Conservation (phyloP, 2,329 filamentous ascomycete species). For the Lomentospora prolificans region DNA sequence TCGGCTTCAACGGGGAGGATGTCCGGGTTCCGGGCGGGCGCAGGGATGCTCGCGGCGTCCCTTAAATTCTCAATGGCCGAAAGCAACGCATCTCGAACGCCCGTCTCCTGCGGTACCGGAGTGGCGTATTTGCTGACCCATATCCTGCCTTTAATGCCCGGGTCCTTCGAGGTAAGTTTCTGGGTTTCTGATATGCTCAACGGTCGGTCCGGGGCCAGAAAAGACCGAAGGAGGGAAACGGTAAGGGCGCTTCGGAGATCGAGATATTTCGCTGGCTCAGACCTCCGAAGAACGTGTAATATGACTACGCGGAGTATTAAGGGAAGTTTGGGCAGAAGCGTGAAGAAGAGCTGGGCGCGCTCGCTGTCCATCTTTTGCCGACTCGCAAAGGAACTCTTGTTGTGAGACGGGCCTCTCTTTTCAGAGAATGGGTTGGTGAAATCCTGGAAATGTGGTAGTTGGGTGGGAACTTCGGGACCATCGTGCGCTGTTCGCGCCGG, state of each 20-base stretch:
- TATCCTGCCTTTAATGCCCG: constrained; percentile 64
- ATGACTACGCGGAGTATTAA: constrained; percentile 52
- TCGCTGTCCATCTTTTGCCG: constrained; percentile 2
- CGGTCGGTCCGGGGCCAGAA: constrained; percentile 33
- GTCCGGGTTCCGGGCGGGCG: constrained; percentile 23
- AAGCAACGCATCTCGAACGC: constrained; percentile 47
- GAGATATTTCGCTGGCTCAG: constrained; percentile 64
- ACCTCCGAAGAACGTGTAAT: constrained; percentile 55
- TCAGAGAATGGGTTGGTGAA: not conserved
- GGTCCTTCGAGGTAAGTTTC: constrained; percentile 48
- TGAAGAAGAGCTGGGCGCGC: not conserved
- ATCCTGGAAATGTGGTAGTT: no score
- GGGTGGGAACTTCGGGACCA: no score
- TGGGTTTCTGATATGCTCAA: constrained; percentile 53
- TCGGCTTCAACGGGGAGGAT: constrained; percentile 55
- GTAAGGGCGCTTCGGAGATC: constrained; percentile 67
- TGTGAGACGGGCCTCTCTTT: not conserved
- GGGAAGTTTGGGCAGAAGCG: constrained; percentile 31
- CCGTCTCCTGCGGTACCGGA: constrained; percentile 46
- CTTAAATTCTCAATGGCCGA: constrained; percentile 45
- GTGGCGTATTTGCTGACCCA: constrained; percentile 70
- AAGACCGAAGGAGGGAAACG: constrained; percentile 60
- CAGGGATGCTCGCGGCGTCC: constrained; percentile 20
- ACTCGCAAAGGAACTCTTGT: not conserved
- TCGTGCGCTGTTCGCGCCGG: no score